Evolutionary conservation across 768 basidiomycete genomes (phyloP), one percentile per base, ranked within the genome.

Genomic region (Boletus edulis): DNA sequence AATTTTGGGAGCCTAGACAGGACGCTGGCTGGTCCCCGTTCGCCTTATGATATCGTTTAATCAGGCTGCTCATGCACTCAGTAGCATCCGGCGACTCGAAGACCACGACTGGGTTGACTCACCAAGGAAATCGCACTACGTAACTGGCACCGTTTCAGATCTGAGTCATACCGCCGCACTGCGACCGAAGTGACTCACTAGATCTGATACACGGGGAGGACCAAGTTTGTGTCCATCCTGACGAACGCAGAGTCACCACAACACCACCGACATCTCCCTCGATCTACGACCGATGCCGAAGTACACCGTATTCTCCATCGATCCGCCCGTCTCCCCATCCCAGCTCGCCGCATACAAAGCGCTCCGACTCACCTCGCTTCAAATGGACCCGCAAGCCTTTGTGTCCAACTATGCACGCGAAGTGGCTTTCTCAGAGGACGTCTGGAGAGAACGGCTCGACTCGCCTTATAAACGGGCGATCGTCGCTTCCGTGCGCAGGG

Each of bases 341-440:
- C 69, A 72, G 24, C 49, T 78, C 39, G 46, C 46, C 8, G 48
- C 53, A 13, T 70, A 56, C 44, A 67, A 58, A 48, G 5, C 32
- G 2, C 55, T 70, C 37, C 53, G 68, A 31, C 57, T 71, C 34
- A 22, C 53, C 3, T 65, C 62, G 14, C 62, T 72, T 38, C 59
- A 56, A 46, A 32, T 51, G 5, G 64, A 71, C 34, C 64, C 64
- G 1, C 48, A 51, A 9, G 55, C 54, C 4, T 72, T 70, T 27
- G 5, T 5, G 1, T 66, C 70, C 24, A 64, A 24, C 24, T 64
- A 70, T 15, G 54, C 55, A n/a, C 53, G 54, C 34, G 68, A 70
- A 44, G 42, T 44, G 15, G 54, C 61, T 5, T 60, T 62, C 52
- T 47, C 62, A 1, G 61, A 64, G 5, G 60, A 66, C 2, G 18